These are phyloP conservation scores for Glaciozyma martinii DNA, from an alignment of 768 basidiomycete genomes.

Conservation along the genomic window DNA sequence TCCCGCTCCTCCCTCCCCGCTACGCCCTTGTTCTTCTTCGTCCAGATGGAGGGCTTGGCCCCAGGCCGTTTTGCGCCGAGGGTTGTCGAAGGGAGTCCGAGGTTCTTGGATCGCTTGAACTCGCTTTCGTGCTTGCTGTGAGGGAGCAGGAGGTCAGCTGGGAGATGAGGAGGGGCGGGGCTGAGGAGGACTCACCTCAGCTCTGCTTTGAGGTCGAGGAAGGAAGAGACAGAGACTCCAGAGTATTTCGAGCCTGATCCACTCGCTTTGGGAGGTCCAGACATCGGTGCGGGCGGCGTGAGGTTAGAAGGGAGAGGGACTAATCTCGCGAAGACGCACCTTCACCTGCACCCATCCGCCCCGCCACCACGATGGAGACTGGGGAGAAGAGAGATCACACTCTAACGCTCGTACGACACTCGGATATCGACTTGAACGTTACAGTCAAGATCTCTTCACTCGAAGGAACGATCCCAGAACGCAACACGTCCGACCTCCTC, in stretches of 20 bases:
- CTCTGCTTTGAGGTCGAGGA: conserved; percentile 26
- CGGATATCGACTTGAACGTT: conserved; percentile 23
- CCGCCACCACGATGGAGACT: neutral
- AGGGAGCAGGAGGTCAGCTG: neutral
- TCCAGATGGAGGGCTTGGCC: conserved; percentile 13
- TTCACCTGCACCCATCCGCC: too few species aligned
- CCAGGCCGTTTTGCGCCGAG: conserved; percentile 3
- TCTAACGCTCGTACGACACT: conserved; percentile 8
- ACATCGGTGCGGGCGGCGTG: too few species aligned
- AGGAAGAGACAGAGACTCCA: conserved; percentile 9
- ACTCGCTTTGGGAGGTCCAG: too few species aligned
- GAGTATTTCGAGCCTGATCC: too few species aligned
- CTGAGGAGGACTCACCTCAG: conserved; percentile 16
- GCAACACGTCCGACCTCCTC: conserved; percentile 66
- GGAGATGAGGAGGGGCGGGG: neutral
- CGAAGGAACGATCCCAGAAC: conserved; percentile 66
- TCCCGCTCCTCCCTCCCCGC: conserved; percentile 3
- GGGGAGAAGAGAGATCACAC: neutral
- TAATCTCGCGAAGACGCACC: too few species aligned
- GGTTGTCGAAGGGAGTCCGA: neutral
- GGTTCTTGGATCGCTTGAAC: conserved; percentile 12
- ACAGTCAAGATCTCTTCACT: conserved; percentile 43
- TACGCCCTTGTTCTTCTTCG: conserved; percentile 26
- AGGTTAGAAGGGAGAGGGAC: too few species aligned
- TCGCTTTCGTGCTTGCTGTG: conserved; percentile 24